Evolutionary conservation across 257 asterid species (phyloP).

Genomic region (Petunia secreta): DNA sequence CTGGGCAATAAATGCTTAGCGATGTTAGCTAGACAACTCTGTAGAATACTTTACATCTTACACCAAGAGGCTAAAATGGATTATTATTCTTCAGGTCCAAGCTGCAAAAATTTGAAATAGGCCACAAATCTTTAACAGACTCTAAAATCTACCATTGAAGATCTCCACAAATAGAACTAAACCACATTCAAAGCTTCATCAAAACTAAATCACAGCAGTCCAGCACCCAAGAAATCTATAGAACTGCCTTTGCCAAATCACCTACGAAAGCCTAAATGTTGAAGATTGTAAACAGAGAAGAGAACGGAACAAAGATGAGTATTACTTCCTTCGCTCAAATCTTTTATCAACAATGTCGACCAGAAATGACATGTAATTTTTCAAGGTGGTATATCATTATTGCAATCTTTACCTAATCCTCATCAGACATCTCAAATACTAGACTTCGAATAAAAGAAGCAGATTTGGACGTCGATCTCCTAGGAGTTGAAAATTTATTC

Average conservation of each 20-base stretch:
- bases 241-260: background rate
- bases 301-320: background rate
- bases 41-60: background rate
- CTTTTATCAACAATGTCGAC: background rate
- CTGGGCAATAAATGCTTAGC: background rate
- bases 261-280: background rate
- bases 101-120: background rate
- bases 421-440: constrained; percentile 48
- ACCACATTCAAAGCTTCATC: too few relatives aligned
- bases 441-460: constrained; percentile 23
- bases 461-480: background rate
- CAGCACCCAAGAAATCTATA: background rate
- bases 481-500: too few relatives aligned
- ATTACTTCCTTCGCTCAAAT: background rate
- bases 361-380: background rate
- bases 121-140: background rate
- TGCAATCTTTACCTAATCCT: constrained; percentile 36
- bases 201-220: too few relatives aligned
- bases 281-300: background rate
- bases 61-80: background rate
- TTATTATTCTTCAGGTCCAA: too few relatives aligned
- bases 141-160: background rate
- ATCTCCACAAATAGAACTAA: background rate
- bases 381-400: background rate
- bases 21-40: background rate